A percentile compares a stretch with the other conserved stretches of the same genome.
These are phyloP conservation scores for Chiua virens DNA, from an alignment of 768 basidiomycete species.

Conservation along the genomic window DNA sequence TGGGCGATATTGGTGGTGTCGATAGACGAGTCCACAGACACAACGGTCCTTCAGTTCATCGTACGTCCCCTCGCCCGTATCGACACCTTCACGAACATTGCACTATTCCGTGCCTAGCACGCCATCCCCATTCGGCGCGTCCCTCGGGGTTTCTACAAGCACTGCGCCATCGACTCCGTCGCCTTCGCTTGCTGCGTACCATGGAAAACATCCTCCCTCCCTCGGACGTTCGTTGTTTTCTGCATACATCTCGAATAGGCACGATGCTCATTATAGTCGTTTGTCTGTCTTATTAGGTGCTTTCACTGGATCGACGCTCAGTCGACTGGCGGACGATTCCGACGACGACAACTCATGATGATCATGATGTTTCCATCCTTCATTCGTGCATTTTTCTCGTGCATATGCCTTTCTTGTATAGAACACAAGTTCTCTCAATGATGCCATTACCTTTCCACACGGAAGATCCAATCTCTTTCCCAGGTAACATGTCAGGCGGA, in stretches of 20 bases:
- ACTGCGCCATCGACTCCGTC: slow-evolving; percentile 35
- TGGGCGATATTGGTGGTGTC: not conserved
- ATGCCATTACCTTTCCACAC: too few relatives aligned
- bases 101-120: slow-evolving; percentile 37
- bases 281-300: slow-evolving; percentile 16
- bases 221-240: slow-evolving; percentile 34
- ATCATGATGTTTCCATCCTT: not conserved
- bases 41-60: slow-evolving; percentile 31
- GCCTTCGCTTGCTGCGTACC: slow-evolving; percentile 40
- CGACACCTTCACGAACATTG: slow-evolving; percentile 34
- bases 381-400: slow-evolving; percentile 8
- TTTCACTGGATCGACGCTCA: slow-evolving; percentile 30
- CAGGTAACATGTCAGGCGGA: not conserved
- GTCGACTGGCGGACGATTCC: slow-evolving; percentile 26
- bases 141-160: slow-evolving; percentile 30
- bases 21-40: slow-evolving; percentile 26
- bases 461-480: too few relatives aligned
- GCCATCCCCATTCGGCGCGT: slow-evolving; percentile 38
- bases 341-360: slow-evolving; percentile 30
- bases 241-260: not conserved
- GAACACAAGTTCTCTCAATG: not conserved
- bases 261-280: not conserved
- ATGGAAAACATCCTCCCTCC: slow-evolving; percentile 36
- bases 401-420: slow-evolving; percentile 9
- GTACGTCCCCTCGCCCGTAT: slow-evolving; percentile 30